Evolutionary conservation across 352 stramenopile genomes (phyloP), one percentile per base, ranked within the genome.

Genomic region (Phytopythium oedochilum): DNA sequence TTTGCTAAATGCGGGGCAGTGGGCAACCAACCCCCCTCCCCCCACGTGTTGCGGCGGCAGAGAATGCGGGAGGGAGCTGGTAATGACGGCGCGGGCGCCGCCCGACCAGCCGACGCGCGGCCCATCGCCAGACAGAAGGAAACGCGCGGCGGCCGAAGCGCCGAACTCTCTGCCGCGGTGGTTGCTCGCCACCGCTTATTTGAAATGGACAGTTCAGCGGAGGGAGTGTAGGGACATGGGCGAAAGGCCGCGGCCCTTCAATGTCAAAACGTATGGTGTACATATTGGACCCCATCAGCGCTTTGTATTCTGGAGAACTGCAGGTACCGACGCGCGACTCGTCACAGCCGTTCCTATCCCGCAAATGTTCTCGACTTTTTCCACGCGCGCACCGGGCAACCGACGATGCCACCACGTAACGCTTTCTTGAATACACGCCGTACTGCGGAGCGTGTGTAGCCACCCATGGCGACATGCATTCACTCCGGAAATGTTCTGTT

Each of bases 161-260:
- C 35, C n/a, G 42, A 25, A 48, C 42, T 48, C 42, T 48, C 42
- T 48, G 42, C 42, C 42, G 39, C 39, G n/a, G n/a, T n/a, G n/a
- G n/a, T n/a, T n/a, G n/a, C n/a, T n/a, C n/a, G n/a, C n/a, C n/a
- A n/a, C n/a, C n/a, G n/a, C n/a, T n/a, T n/a, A n/a, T n/a, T n/a
- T n/a, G n/a, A n/a, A n/a, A n/a, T n/a, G n/a, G 39, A 7, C 39
- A 45, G 28, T 12, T 10, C 32, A 12, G 32, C 32, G 32, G 9
- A 12, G 15, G 10, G 7, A 17, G 39, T 45, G 39, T 26, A 45
- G 39, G 39, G 39, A 45, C 39, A 20, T 20, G 11, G 39, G 42
- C 42, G 23, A 48, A 48, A 48, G 42, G 42, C 23, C 22, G 42
- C 42, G 42, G 23, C 42, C 22, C 22, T 34, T 48, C 25, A 29